Conservation (phyloP, 2,329 filamentous ascomycete species). For the Aspergillus novoparasiticus region DNA sequence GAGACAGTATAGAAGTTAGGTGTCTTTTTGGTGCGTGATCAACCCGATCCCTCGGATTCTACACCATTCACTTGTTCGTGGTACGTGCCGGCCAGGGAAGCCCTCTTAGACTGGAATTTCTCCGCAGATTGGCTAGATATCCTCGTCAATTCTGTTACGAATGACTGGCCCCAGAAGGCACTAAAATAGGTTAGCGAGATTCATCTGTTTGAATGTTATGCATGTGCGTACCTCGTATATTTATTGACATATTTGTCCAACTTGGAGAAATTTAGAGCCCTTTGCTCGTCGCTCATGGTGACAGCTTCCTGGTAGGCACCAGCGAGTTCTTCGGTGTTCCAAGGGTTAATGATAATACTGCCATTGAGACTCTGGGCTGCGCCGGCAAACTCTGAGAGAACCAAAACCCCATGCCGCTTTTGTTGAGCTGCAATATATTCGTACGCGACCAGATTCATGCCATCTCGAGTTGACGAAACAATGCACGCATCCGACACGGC, state of each 20-base stretch:
- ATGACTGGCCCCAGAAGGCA: constrained; percentile 94
- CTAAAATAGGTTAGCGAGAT: constrained; percentile 45
- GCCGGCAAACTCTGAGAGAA: constrained; percentile 94
- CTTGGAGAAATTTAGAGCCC: constrained; percentile 84
- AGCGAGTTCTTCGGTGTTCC: constrained; percentile 96
- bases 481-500: constrained; percentile 90
- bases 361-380: constrained; percentile 94
- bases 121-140: constrained; percentile 51
- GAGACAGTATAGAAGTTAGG: neutral
- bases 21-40: neutral
- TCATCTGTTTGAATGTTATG: neutral
- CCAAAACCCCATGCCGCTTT: constrained; percentile 87
- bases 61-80: constrained; percentile 23
- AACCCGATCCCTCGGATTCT: constrained; percentile 2
- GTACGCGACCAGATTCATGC: constrained; percentile 98
- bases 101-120: constrained; percentile 39
- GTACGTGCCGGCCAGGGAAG: constrained; percentile 19
- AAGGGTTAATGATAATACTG: constrained; percentile 92
- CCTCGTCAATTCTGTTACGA: constrained; percentile 76
- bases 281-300: constrained; percentile 89
- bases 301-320: constrained; percentile 95
- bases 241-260: constrained; percentile 94
- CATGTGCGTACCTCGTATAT: constrained; percentile 71
- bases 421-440: constrained; percentile 96
- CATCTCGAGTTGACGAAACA: constrained; percentile 92